Base-by-base conservation (phyloP, 2,329 filamentous ascomycete genomes). In the Calonectria crousiana region DNA sequence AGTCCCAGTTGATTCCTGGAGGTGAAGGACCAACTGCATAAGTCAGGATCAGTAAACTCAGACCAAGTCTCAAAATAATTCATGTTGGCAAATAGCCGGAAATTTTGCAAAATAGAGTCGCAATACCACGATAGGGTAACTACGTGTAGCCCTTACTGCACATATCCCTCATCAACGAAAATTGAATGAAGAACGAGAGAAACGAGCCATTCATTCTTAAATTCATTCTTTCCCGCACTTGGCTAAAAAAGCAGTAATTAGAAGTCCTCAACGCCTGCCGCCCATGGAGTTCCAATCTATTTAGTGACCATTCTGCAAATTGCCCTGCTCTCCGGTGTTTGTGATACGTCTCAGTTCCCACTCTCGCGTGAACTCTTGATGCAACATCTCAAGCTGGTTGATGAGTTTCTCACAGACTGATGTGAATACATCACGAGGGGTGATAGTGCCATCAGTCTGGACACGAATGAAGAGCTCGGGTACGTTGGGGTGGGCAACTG, bases 361-460 rank as follows among this genome's bases (percentile, higher is more conserved):
- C 85, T 98, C 96, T 82, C 96, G 95, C 26, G 95, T 98, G 84
- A 98, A 98, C 83, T 97, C 95, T 77, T 95, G 92, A 76, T 94
- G 94, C 73, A 99, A 88, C 77, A 92, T 93, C 71, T 93, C 93
- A 70, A 98, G 91, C 78, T 97, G 93, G 73, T 92, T 90, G 76
- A 99, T 94, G 58, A 98, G 89, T 78, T 95, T 93, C 84, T 94
- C 92, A 87, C 95, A 98, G 52, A 94, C 93, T 67, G 93, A 90
- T 70, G 97, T 89, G 51, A 99, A 89, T 1, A 96, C 95, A 79
- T 98, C 95, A 79, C 96, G 96, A n/a, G 97, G 95, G 1, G 94
- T 94, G 76, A 98, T 90, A 30, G 91, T 91, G 74, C 97, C 97
- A 83, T 98, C 95, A 6, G 97, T 99, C 86, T 98, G 95, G 73